phyloP scores from a whole-genome alignment of 148 eudicot species.

The Rhododendron henanense region DNA sequence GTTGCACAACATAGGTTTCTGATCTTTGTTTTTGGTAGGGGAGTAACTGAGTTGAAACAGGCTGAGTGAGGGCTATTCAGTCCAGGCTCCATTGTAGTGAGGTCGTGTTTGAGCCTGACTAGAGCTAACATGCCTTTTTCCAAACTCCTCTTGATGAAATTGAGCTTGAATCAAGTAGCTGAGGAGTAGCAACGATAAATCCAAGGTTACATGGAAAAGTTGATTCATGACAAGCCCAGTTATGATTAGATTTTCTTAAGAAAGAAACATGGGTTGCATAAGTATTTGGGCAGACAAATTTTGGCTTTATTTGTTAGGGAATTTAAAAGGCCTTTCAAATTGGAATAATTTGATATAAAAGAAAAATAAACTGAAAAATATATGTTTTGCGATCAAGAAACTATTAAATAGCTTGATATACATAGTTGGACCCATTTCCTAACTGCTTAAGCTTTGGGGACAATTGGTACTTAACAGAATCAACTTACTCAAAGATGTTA shows the following conservation, averaged over 20 bases:
- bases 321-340: not conserved
- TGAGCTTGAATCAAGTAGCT: not conserved
- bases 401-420: no score
- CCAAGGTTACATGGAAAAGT: not conserved
- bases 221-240: not conserved
- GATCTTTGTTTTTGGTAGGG: not conserved
- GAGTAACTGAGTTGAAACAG: not conserved
- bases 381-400: not conserved
- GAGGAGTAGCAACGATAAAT: not conserved
- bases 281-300: not conserved
- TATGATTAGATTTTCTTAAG: not conserved
- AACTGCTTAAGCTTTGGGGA: no score
- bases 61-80: not conserved
- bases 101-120: not conserved
- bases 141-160: not conserved
- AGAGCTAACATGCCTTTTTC: not conserved
- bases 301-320: not conserved
- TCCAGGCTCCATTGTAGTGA: not conserved
- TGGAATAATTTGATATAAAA: not conserved
- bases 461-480: not conserved
- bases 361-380: not conserved
- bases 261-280: not conserved
- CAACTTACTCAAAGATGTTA: not conserved
- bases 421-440: no score
- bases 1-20: not conserved